A percentile compares a stretch with the other conserved stretches of the same genome.
Evolutionary conservation across 768 basidiomycete species (phyloP).

Genomic region (Podaxis sp.): DNA sequence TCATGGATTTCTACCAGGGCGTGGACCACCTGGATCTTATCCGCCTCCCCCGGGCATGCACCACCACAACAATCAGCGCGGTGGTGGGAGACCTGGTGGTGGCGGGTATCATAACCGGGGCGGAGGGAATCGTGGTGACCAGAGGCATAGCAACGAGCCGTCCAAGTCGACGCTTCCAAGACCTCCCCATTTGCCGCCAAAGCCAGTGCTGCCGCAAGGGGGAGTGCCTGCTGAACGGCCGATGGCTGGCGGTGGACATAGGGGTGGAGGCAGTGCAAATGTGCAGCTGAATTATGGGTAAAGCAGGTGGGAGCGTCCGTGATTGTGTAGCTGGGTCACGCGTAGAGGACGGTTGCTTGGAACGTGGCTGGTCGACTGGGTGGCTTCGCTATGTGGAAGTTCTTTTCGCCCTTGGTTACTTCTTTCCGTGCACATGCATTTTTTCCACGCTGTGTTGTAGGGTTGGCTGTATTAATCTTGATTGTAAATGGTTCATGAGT

Average conservation of each 20-base stretch:
- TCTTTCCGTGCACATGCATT: background rate
- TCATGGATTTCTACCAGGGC: conserved; percentile 8
- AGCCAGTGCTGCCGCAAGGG: conserved; percentile 13
- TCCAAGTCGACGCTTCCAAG: background rate
- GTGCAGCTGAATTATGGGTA: conserved; percentile 23
- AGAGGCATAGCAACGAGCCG: conserved; percentile 8
- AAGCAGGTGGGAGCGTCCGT: background rate
- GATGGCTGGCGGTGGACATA: background rate
- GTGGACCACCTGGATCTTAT: conserved; percentile 4
- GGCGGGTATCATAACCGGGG: conserved; percentile 12
- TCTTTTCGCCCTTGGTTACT: background rate
- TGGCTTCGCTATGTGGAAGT: background rate
- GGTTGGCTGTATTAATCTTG: too few species aligned
- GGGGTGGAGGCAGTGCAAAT: conserved; percentile 9
- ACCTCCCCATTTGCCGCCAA: conserved; percentile 16
- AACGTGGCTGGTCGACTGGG: too few species aligned
- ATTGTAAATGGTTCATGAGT: too few species aligned
- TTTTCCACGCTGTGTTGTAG: background rate
- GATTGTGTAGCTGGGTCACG: too few species aligned
- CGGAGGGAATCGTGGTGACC: conserved; percentile 9
- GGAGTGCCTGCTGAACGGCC: conserved; percentile 2
- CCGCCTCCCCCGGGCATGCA: conserved; percentile 12
- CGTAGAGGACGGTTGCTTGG: too few species aligned
- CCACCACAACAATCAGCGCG: background rate
- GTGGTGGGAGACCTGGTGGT: conserved; percentile 7